Evolutionary conservation across 495 filamentous ascomycete species (phyloP), one percentile per base, ranked within the genome.

Genomic region (Penicillium ochrochloron): DNA sequence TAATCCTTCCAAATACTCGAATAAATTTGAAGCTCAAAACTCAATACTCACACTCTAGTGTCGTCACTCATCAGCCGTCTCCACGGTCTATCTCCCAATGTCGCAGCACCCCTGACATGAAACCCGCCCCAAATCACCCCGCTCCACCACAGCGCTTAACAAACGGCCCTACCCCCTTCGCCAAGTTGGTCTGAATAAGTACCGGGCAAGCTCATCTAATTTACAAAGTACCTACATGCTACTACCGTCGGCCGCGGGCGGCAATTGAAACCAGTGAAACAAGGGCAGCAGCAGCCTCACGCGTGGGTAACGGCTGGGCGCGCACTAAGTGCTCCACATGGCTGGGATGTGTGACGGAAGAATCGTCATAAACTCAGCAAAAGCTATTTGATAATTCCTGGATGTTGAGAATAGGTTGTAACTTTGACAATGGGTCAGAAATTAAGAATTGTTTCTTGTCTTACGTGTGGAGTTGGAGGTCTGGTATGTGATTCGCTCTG

Each of bases 231-330:
- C 23, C 17, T 15, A 52, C 14, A 31, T 31, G 31, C 31, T 33
- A 33, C 31, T 33, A 27, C 25, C 7, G 29, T 17, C 25, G 14
- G 14, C 25, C 48, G 25, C 25, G 25, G 29, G 60, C 60, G 60
- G 50, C 51, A 62, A 55, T 55, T 42, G 60, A 62, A 62, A 62
- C 60, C 48, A 17, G 48, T 53, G 58, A 39, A 27, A 52, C 59
- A 17, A 39, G 44, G 25, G 42, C 57, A 44, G 15, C 42, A 7
- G 17, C 42, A 7, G 17, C 9, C 37, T 10, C 46, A 27, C 9
- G 35, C 23, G n/a, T 31, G 48, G 25, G 10, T 9, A n/a, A 12
- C n/a, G 25, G 48, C 48, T 0, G 12, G 15, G 15, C 25, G 12
- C 48, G 23, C 10, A 27, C 25, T 29, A 17, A n/a, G 1, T 12